Base-by-base conservation (phyloP, 352 stramenopile genomes). In the Pythium vanterpoolii region DNA sequence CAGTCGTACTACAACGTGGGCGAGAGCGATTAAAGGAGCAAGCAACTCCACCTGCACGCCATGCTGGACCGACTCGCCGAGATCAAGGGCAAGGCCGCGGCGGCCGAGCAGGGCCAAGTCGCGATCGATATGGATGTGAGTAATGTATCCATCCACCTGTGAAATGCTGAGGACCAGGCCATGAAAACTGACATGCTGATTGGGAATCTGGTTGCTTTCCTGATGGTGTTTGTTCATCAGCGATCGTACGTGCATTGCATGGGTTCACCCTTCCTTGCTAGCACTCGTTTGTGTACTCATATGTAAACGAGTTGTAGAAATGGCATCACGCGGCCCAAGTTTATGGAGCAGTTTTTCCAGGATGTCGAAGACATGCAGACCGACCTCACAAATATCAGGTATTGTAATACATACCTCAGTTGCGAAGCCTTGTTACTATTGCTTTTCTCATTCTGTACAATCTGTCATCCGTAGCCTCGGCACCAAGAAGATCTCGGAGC, bases 331-430 rank as follows among this genome's bases (percentile, higher is more conserved):
- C 77, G 85, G 3, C 85, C 85, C 45, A 94, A 92, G 62, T 91
- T 93, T 63, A 98, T 98, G 95, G 84, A 96, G 65, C 73, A 90
- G 62, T 98, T 98, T 72, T 99, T 98, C 74, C 75, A 89, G 45
- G 91, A 98, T 60, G 92, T 98, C 11, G 93, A 99, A 56, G 75
- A 87, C 3, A 97, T 99, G 73, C 96, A 98, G 67, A 76, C 72
- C 33, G 87, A 98, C 53, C 95, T 98, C 57, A 76, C 86, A 36
- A 90, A 86, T 36, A 96, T 99, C 48, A 86, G 70, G 72, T 80
- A 43, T 11, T n/a, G n/a, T n/a, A n/a, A n/a, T n/a, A n/a, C n/a
- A n/a, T n/a, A n/a, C n/a, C n/a, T n/a, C n/a, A n/a, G n/a, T n/a
- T n/a, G n/a, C n/a, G n/a, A n/a, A n/a, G n/a, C n/a, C n/a, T n/a